Conservation (phyloP, 371 early-diverging fungal genomes). For the Caulochytrium protostelioides region DNA sequence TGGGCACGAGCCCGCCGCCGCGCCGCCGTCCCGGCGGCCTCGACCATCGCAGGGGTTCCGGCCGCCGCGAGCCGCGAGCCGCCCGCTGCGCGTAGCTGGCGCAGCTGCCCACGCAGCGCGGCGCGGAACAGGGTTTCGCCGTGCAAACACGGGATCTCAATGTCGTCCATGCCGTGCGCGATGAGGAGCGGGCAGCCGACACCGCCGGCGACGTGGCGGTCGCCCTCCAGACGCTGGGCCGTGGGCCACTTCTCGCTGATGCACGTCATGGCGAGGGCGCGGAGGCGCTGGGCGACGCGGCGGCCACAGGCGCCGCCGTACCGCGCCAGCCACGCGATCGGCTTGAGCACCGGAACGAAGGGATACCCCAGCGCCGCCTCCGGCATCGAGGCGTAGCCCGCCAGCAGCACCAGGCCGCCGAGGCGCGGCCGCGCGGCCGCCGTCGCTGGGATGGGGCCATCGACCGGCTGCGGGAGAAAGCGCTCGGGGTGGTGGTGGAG, state of each 20-base stretch:
- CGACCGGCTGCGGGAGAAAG: not conserved
- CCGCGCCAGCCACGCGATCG: conserved; percentile 3
- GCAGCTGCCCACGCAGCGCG: conserved; percentile 1
- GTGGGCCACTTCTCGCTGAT: conserved; percentile 7
- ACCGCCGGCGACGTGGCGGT: conserved; percentile 6
- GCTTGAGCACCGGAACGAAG: conserved; percentile 4
- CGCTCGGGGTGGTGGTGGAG: conserved; percentile 4
- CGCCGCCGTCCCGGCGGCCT: not conserved
- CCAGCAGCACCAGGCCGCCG: conserved; percentile 17
- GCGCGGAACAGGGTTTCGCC: conserved; percentile 8
- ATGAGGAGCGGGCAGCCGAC: conserved; percentile 12
- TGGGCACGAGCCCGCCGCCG: not conserved
- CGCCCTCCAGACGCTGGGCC: conserved; percentile 7
- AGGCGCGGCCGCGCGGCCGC: not conserved
- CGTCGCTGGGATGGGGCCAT: too few relatives aligned
- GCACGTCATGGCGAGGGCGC: too few relatives aligned
- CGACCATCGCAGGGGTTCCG: not conserved
- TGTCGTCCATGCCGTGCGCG: conserved; percentile 14
- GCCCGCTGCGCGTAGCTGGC: too few relatives aligned
- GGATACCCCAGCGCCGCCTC: conserved; percentile 20
- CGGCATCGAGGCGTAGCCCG: conserved; percentile 18
- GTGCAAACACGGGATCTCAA: conserved; percentile 16
- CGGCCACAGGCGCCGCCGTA: conserved; percentile 9
- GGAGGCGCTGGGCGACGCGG: conserved; percentile 7
- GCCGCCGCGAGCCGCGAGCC: not conserved